A percentile compares a stretch with the other conserved stretches of the same genome.
phyloP scores from a whole-genome alignment of 331 rosid genomes.

The Malus hybrid region DNA sequence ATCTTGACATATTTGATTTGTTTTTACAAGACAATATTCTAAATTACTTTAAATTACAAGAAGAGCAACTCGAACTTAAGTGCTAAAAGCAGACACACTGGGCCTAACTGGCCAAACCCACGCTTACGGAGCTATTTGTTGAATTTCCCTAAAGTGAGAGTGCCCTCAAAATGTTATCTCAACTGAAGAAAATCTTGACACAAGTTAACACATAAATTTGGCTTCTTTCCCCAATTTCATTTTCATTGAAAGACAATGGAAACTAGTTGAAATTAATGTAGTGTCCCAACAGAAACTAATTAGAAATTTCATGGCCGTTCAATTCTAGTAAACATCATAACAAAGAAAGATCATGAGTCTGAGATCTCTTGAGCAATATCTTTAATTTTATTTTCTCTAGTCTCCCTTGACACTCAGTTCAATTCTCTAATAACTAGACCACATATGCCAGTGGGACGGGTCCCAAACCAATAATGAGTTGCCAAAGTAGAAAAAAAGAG shows the following conservation, averaged over 20 bases:
- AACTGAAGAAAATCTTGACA: constrained; percentile 4
- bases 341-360: not conserved
- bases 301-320: not conserved
- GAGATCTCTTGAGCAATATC: not conserved
- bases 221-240: not conserved
- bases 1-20: not conserved
- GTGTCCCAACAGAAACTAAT: not conserved
- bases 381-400: not conserved
- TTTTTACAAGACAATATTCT: not conserved
- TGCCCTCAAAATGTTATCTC: not conserved
- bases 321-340: not conserved
- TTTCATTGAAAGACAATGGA: not conserved
- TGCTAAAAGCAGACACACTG: too few species aligned
- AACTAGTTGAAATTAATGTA: not conserved
- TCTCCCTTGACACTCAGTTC: not conserved
- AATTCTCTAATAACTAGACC: too few species aligned
- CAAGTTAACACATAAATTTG: not conserved
- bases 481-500: not conserved
- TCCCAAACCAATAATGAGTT: not conserved
- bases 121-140: not conserved
- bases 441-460: not conserved
- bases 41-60: too few species aligned
- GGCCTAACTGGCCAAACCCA: not conserved
- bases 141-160: constrained; percentile 10
- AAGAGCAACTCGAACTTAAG: too few species aligned